These are phyloP conservation scores for Colletotrichum lentis DNA, from an alignment of 2,329 filamentous ascomycete genomes.

Conservation along the genomic window DNA sequence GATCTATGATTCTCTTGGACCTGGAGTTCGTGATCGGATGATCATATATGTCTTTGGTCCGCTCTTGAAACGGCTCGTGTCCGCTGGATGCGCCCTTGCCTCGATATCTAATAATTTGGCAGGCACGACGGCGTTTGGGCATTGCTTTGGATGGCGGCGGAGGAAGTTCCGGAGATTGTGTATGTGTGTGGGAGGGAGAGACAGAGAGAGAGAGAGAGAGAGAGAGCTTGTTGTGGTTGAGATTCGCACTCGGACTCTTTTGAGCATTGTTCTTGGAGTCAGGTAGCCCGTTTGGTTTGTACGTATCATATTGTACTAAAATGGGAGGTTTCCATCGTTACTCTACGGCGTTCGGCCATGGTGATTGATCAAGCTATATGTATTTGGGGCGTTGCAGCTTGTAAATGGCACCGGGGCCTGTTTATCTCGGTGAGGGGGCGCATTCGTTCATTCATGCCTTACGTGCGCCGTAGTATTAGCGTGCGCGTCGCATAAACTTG, in stretches of 20 bases:
- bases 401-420: too few relatives aligned
- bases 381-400: neutral
- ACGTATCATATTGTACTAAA: constrained; percentile 36
- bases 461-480: constrained; percentile 28
- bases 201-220: too few relatives aligned
- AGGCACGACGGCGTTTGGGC: constrained; percentile 33
- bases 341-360: neutral
- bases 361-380: too few relatives aligned
- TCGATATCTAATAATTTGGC: constrained; percentile 35
- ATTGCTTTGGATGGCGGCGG: constrained; percentile 31
- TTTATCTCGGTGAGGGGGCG: constrained; percentile 22
- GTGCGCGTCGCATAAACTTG: constrained; percentile 32
- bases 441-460: neutral
- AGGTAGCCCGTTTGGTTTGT: constrained; percentile 24
- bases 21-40: constrained; percentile 37
- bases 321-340: constrained; percentile 31
- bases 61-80: constrained; percentile 25
- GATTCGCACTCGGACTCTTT: constrained; percentile 31
- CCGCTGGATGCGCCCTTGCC: constrained; percentile 24
- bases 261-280: constrained; percentile 36
- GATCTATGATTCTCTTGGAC: constrained; percentile 39
- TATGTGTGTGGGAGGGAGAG: neutral
- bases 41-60: constrained; percentile 37
- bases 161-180: constrained; percentile 33
- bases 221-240: constrained; percentile 23